phyloP scores from a whole-genome alignment of 192 early-diverging fungal genomes.

The Piromyces finnis region DNA sequence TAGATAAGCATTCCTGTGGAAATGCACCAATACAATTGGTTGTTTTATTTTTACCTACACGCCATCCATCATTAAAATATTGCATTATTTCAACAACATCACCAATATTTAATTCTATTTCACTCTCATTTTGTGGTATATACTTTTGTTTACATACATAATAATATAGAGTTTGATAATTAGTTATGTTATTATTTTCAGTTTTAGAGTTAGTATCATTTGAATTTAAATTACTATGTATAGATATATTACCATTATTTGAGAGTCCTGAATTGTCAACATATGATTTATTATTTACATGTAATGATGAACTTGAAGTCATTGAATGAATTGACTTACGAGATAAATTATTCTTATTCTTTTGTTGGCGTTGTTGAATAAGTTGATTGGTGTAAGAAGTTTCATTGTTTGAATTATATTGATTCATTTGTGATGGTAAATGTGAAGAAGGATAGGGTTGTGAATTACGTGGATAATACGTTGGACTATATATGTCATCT shows the following conservation, averaged over 20 bases:
- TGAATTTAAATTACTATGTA: neutral
- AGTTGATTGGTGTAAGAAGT: neutral
- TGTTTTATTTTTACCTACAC: neutral
- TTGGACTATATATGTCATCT: neutral
- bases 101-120: neutral
- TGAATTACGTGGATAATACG: neutral
- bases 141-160: neutral
- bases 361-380: neutral
- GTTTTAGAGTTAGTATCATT: neutral
- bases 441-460: neutral
- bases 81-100: neutral
- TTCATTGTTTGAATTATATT: neutral
- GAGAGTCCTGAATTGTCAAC: neutral
- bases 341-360: neutral
- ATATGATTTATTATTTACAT: neutral
- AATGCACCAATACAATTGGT: neutral
- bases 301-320: neutral
- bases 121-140: neutral
- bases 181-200: neutral
- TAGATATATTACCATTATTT: neutral
- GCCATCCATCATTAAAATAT: neutral
- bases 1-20: too few species aligned
- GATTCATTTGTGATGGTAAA: neutral
- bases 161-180: neutral
- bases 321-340: neutral